Conservation (phyloP, 2,329 filamentous ascomycete genomes). For the Periconia sp. region DNA sequence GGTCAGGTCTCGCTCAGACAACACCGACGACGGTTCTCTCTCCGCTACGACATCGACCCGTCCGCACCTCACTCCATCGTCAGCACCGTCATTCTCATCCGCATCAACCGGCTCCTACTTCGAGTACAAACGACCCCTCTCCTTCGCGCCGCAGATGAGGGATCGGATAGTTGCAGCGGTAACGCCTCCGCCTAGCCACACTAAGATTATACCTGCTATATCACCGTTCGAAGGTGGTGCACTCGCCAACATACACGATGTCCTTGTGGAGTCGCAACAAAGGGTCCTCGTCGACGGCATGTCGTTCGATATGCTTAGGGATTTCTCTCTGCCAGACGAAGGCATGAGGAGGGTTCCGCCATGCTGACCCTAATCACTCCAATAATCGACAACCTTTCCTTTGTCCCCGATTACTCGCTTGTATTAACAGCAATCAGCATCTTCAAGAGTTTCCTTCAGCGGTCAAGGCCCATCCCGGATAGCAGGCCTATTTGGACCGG, state of each 20-base stretch:
- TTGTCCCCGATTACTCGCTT: constrained; percentile 1
- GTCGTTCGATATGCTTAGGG: constrained; percentile 42
- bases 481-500: constrained; percentile 33
- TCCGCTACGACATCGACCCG: constrained; percentile 30
- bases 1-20: constrained; percentile 12
- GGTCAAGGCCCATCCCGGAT: constrained; percentile 16
- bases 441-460: constrained; percentile 14
- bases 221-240: constrained; percentile 41
- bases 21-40: constrained; percentile 25
- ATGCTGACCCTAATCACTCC: constrained; percentile 19
- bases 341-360: constrained; percentile 21
- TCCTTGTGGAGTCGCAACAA: constrained; percentile 39
- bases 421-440: constrained; percentile 21
- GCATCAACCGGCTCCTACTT: constrained; percentile 40
- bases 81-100: constrained; percentile 39
- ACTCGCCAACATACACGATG: constrained; percentile 36
- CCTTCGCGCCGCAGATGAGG: constrained; percentile 29
- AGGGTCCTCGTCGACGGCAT: constrained; percentile 42
- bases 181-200: constrained; percentile 24
- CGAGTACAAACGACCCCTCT: constrained; percentile 34
- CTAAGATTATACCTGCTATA: constrained; percentile 34
- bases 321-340: constrained; percentile 29
- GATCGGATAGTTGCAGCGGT: constrained; percentile 39
- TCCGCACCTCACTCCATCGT: constrained; percentile 37
- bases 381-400: constrained; percentile 2